Base-by-base conservation (phyloP, 169 alveolate species). In the Eimeria sp. region DNA sequence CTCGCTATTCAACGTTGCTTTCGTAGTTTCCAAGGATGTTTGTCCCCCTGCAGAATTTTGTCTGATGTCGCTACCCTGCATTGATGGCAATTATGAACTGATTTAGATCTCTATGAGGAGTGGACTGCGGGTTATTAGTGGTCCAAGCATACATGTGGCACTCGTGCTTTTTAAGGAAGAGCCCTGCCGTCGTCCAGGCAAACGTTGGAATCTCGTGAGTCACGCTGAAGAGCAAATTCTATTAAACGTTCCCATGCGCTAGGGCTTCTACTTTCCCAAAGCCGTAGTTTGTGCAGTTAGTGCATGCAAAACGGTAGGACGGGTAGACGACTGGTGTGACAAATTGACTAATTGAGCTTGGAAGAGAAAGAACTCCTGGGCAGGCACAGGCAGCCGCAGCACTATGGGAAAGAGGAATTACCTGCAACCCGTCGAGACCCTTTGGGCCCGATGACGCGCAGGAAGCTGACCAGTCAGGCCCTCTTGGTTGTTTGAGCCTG, bases 381-480 rank as follows among this genome's bases (percentile, higher is more conserved):
- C 16, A 74, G 33, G 16, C 2, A 74, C 16, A 20, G 37, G 54
- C 43, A 74, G 30, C 33, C 54, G 9, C 33, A 40, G 58, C 56
- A 74, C 23, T 37, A 40, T 46, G 37, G 49, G 52, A 27, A 27
- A 6, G 18, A 71, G 43, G 52, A 62, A 20, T 60, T 68, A 87
- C 93, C 93, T 87, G 93, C 20, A 64, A 30, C 14, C 82, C 80
- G 54, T 87, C 82, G 4, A 43, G 83, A 20, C 27, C 66, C 46
- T 87, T 87, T 40, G 93, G 74, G 30, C 62, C 83, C 6, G 93
- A 87, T 40, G 93, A 87, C 8, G 93, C 93, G 33, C 62, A 87
- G 78, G 82, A 60, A 64, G 93, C 93, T 64, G 93, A 82, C 93
- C 93, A 87, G 37, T 87, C 93, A 23, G 93, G 66, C 18, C 83